These are phyloP conservation scores for Pseudoperonospora humuli DNA, from an alignment of 352 stramenopile species.

Conservation along the genomic window DNA sequence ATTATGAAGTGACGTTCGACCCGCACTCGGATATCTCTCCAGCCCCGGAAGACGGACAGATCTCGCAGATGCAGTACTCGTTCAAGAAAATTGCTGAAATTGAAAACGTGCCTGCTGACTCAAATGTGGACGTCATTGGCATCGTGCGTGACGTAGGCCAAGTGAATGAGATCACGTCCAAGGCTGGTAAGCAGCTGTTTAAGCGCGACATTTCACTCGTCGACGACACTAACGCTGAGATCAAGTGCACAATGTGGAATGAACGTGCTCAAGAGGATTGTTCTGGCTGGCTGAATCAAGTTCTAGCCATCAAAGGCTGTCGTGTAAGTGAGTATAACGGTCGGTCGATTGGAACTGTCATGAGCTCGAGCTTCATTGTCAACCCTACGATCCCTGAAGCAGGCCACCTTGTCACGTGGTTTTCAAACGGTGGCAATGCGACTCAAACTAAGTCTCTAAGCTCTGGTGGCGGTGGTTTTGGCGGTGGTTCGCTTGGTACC, in stretches of 20 bases:
- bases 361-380: conserved; percentile 71
- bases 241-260: conserved; percentile 97
- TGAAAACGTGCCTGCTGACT: conserved; percentile 77
- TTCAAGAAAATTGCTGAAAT: conserved; percentile 93
- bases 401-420: conserved; percentile 80
- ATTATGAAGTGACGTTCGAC: conserved; percentile 98
- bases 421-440: conserved; percentile 59
- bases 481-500: conserved; percentile 58
- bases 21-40: conserved; percentile 91
- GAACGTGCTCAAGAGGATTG: conserved; percentile 80
- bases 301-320: conserved; percentile 93
- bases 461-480: conserved; percentile 59
- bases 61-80: conserved; percentile 87
- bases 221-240: conserved; percentile 93
- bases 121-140: conserved; percentile 92
- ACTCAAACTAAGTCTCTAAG: conserved; percentile 76
- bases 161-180: conserved; percentile 89
- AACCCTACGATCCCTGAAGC: conserved; percentile 86
- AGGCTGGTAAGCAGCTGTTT: conserved; percentile 91
- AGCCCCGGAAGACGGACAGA: conserved; percentile 82
- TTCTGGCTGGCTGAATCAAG: conserved; percentile 83
- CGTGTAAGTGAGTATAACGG: conserved; percentile 91
- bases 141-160: conserved; percentile 92
- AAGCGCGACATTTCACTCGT: conserved; percentile 96
- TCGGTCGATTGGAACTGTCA: conserved; percentile 83